Evolutionary conservation across 2,329 filamentous ascomycete genomes (phyloP).

Genomic region (Dactylellina cionopaga): DNA sequence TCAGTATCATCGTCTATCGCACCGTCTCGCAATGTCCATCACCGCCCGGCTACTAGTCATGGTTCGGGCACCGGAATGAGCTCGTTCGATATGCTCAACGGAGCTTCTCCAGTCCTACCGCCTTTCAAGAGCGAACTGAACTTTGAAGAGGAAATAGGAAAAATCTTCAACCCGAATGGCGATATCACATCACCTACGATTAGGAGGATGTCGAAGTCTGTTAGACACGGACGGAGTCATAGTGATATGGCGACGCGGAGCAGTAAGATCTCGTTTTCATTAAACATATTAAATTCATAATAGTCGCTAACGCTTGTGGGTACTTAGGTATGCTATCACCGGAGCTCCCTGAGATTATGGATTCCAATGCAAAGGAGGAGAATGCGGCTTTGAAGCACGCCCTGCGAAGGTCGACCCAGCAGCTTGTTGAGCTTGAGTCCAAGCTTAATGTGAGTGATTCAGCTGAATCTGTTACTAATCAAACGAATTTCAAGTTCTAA

Average conservation of each 20-base stretch:
- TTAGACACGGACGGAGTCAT: conserved; percentile 82
- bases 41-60: conserved; percentile 59
- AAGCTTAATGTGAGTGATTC: conserved; percentile 64
- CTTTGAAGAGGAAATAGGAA: conserved; percentile 94
- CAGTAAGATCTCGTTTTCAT: conserved; percentile 56
- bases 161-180: conserved; percentile 78
- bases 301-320: conserved; percentile 2
- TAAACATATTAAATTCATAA: background rate
- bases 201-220: conserved; percentile 88
- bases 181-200: conserved; percentile 82
- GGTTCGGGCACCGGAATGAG: conserved; percentile 50
- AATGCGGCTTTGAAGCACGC: conserved; percentile 70
- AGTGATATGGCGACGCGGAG: conserved; percentile 56
- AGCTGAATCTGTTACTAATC: background rate
- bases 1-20: conserved; percentile 38
- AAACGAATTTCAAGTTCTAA: conserved; percentile 28
- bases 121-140: conserved; percentile 77
- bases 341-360: conserved; percentile 31
- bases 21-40: conserved; percentile 56
- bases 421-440: conserved; percentile 79
- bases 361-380: conserved; percentile 62
- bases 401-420: conserved; percentile 81
- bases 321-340: conserved; percentile 40
- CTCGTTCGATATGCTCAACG: conserved; percentile 55
- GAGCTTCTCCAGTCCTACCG: conserved; percentile 59